phyloP scores from a whole-genome alignment of 2,329 filamentous ascomycete genomes.

The Calonectria hawksworthii region DNA sequence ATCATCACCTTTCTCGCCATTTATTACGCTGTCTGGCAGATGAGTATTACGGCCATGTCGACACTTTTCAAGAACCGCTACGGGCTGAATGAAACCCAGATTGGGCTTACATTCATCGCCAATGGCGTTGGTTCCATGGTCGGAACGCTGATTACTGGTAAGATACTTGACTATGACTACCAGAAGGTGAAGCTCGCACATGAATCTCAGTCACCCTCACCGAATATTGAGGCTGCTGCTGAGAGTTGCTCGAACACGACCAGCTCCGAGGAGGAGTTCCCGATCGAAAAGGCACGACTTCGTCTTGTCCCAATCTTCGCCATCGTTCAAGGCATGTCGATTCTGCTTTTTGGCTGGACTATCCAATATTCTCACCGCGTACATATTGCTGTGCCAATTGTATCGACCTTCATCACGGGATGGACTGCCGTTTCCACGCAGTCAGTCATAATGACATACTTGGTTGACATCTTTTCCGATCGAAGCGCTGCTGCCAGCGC shows the following conservation, averaged over 20 bases:
- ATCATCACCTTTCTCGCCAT: conserved; percentile 63
- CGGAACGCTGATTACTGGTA: conserved; percentile 65
- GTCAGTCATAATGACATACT: conserved; percentile 64
- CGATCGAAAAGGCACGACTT: conserved; percentile 65
- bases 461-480: conserved; percentile 66
- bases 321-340: conserved; percentile 59
- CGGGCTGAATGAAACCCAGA: conserved; percentile 57
- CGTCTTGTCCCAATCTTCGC: conserved; percentile 62
- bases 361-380: conserved; percentile 58
- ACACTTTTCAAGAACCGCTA: conserved; percentile 61
- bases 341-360: conserved; percentile 67
- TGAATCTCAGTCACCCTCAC: neutral
- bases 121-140: conserved; percentile 69
- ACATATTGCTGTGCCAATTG: conserved; percentile 64
- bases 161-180: conserved; percentile 67
- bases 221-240: accelerated
- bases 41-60: conserved; percentile 68
- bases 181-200: conserved; percentile 51
- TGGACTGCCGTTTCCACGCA: conserved; percentile 65
- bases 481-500: conserved; percentile 66
- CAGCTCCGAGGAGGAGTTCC: conserved; percentile 51
- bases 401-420: conserved; percentile 65
- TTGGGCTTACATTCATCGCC: conserved; percentile 66
- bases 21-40: conserved; percentile 68
- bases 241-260: no score